Conservation (phyloP, 768 basidiomycete genomes). For the Russula abietina region DNA sequence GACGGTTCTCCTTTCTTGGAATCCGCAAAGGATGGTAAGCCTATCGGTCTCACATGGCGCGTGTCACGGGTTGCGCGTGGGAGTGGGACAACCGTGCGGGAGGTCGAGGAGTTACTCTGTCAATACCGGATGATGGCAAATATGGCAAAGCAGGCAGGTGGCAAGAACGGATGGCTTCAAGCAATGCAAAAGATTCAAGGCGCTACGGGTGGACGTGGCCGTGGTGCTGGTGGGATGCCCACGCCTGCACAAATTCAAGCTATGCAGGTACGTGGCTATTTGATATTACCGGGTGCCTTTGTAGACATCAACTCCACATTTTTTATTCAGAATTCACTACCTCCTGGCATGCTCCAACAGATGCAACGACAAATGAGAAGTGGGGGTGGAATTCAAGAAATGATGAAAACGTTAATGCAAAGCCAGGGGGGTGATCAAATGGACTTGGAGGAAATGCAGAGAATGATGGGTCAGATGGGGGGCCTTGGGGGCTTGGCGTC, state of each 20-base stretch:
- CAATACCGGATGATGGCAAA: conserved; percentile 99
- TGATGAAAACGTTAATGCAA: conserved; percentile 99
- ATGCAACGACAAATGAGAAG: conserved; percentile 77
- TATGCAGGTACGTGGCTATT: conserved; percentile 65
- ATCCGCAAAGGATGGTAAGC: conserved; percentile 74
- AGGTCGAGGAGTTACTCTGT: conserved; percentile 95
- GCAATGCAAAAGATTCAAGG: conserved; percentile 92
- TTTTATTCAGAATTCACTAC: conserved; percentile 69
- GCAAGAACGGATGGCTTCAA: conserved; percentile 91
- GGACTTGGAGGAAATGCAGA: conserved; percentile 94
- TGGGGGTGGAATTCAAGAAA: conserved; percentile 91
- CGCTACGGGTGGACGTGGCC: conserved; percentile 78
- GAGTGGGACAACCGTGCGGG: conserved; percentile 89
- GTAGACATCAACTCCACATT: background rate
- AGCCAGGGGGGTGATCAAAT: conserved; percentile 84
- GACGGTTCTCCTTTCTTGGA: conserved; percentile 92
- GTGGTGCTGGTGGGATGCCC: conserved; percentile 84
- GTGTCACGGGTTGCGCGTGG: conserved; percentile 87
- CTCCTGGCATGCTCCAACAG: conserved; percentile 91
- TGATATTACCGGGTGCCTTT: background rate
- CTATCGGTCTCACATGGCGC: conserved; percentile 81
- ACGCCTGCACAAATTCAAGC: conserved; percentile 91
- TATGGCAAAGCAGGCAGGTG: conserved; percentile 97
- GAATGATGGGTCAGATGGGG: conserved; percentile 92
- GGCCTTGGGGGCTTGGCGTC: conserved; percentile 54